phyloP scores from a whole-genome alignment of 345 rosid species.

The Boechera divaricarpa region DNA sequence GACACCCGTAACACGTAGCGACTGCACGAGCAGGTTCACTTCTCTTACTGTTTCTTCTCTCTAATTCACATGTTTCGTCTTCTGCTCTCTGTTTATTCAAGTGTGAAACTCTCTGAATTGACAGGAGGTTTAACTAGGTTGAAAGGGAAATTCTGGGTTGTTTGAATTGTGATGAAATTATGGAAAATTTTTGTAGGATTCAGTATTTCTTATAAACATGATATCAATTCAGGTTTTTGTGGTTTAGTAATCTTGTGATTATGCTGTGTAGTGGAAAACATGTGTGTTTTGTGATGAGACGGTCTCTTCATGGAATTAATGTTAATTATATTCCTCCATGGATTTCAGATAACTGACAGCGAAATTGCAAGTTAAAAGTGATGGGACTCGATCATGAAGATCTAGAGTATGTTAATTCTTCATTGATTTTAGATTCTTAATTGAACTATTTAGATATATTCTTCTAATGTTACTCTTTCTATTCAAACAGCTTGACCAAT shows the following conservation, averaged over 20 bases:
- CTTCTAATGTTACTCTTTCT: background rate
- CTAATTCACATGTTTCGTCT: background rate
- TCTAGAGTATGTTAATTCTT: conserved; percentile 29
- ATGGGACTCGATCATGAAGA: conserved; percentile 39
- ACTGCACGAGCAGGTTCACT: background rate
- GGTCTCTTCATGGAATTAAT: no score
- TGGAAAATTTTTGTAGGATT: no score
- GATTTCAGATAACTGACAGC: conserved; percentile 28
- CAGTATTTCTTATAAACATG: no score
- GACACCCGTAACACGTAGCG: no score
- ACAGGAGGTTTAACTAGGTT: no score
- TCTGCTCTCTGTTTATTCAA: no score
- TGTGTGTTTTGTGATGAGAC: no score
- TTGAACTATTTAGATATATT: background rate
- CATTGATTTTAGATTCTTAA: background rate
- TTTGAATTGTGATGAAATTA: no score
- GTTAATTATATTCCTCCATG: background rate
- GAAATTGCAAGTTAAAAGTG: conserved; percentile 16
- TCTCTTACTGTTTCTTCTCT: background rate
- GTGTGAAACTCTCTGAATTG: no score
- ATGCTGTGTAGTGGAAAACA: background rate
- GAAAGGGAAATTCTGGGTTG: no score
- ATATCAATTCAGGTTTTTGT: no score
- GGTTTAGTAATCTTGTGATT: background rate
- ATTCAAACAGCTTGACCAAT: conserved; percentile 30